Percentiles rank a stretch among this genome's conserved stretches.
These are phyloP conservation scores for Rutstroemia sp. DNA, from an alignment of 2,329 filamentous ascomycete genomes.

Conservation along the genomic window DNA sequence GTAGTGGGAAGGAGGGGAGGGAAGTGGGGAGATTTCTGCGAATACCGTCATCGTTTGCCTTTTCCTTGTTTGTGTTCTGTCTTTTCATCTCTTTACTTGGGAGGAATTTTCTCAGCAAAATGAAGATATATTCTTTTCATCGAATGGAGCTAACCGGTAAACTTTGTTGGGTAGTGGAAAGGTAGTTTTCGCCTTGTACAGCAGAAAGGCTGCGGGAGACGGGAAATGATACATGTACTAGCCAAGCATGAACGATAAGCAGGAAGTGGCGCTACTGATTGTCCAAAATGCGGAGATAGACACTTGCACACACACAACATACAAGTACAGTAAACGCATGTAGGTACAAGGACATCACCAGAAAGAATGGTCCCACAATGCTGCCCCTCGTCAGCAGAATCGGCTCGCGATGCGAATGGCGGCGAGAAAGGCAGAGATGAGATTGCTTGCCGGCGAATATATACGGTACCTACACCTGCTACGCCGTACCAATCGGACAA, in stretches of 20 bases:
- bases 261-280: background rate
- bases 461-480: too few relatives aligned
- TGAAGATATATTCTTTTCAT: background rate
- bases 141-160: background rate
- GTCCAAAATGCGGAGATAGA: conserved; percentile 1
- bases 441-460: too few relatives aligned
- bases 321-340: too few relatives aligned
- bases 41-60: background rate
- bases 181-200: background rate
- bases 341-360: background rate
- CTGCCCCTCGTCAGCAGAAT: too few relatives aligned
- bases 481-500: too few relatives aligned
- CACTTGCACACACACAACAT: too few relatives aligned
- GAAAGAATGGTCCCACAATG: background rate
- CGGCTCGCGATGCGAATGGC: too few relatives aligned
- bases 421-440: too few relatives aligned
- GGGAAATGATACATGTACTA: background rate
- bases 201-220: background rate
- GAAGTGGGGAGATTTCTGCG: background rate
- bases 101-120: background rate
- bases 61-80: background rate
- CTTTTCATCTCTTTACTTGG: too few relatives aligned
- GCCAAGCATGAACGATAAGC: background rate
- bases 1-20: background rate
- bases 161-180: too few relatives aligned